Percentiles rank a stretch among this genome's conserved stretches.
phyloP scores from a whole-genome alignment of 495 filamentous ascomycete species.

The Cercophora newfieldiana region DNA sequence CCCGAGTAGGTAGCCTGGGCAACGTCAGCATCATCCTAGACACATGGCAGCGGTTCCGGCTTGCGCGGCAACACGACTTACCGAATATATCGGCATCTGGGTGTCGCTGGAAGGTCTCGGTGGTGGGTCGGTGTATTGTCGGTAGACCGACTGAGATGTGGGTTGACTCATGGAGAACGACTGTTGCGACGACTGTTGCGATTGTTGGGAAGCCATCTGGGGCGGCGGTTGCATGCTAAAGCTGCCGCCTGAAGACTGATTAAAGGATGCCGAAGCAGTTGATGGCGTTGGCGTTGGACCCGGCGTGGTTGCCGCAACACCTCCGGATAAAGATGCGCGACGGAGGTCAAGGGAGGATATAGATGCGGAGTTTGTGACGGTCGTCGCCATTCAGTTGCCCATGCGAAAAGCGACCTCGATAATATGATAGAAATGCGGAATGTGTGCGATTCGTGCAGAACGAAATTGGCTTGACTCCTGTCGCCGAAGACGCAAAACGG shows the following conservation, averaged over 20 bases:
- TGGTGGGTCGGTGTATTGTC: slow-evolving; percentile 44
- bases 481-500: neutral
- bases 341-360: slow-evolving; percentile 23
- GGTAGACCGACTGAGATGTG: slow-evolving; percentile 39
- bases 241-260: slow-evolving; percentile 26
- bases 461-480: neutral
- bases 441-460: neutral
- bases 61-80: slow-evolving; percentile 37
- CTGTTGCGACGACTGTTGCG: slow-evolving; percentile 50
- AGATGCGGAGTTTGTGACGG: slow-evolving; percentile 29
- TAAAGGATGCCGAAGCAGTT: neutral
- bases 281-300: slow-evolving; percentile 13
- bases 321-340: slow-evolving; percentile 39
- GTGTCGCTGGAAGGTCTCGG: slow-evolving; percentile 55
- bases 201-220: slow-evolving; percentile 33
- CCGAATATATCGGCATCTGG: slow-evolving; percentile 76
- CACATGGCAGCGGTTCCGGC: neutral
- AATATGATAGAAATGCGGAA: slow-evolving; percentile 7
- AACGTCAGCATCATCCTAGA: slow-evolving; percentile 13
- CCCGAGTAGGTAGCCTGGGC: slow-evolving; percentile 89
- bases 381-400: slow-evolving; percentile 41
- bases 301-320: slow-evolving; percentile 31
- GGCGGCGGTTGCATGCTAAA: slow-evolving; percentile 28
- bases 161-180: slow-evolving; percentile 53
- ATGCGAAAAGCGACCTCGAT: slow-evolving; percentile 2